Percentiles rank a stretch among this genome's conserved stretches.
phyloP scores from a whole-genome alignment of 169 alveolate species.

The Sarcocystis neurona region DNA sequence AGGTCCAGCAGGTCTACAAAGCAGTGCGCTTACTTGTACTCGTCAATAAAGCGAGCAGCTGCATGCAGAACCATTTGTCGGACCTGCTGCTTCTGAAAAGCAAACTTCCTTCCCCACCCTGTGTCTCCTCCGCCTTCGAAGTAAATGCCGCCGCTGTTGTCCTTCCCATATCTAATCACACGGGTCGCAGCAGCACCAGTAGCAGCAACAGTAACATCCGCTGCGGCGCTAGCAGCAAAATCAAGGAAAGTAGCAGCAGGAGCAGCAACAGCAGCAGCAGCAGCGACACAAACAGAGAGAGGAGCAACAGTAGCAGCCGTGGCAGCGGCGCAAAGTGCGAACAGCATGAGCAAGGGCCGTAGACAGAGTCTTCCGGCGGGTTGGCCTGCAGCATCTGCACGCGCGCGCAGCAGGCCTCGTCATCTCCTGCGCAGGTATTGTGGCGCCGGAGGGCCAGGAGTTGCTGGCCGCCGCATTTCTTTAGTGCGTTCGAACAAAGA shows the following conservation, averaged over 20 bases:
- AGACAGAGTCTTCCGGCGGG: too few relatives aligned
- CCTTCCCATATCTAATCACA: conserved; percentile 43
- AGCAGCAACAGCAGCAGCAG: too few relatives aligned
- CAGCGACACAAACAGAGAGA: background rate
- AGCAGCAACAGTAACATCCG: background rate
- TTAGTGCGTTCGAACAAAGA: too few relatives aligned
- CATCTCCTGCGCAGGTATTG: too few relatives aligned
- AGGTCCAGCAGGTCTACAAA: background rate
- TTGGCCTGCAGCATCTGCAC: too few relatives aligned
- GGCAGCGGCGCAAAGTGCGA: too few relatives aligned
- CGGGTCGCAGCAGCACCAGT: background rate
- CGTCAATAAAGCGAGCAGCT: conserved; percentile 63
- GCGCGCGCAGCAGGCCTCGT: too few relatives aligned
- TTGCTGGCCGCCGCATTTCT: too few relatives aligned
- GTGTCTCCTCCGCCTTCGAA: conserved; percentile 74
- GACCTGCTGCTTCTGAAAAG: conserved; percentile 67
- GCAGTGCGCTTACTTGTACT: conserved; percentile 47
- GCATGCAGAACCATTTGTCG: conserved; percentile 67
- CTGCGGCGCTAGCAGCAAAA: background rate
- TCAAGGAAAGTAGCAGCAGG: too few relatives aligned
- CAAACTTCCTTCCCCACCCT: conserved; percentile 74
- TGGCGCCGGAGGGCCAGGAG: too few relatives aligned
- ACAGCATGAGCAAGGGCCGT: too few relatives aligned
- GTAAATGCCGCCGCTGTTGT: conserved; percentile 71
- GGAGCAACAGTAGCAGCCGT: too few relatives aligned